A percentile compares a stretch with the other conserved stretches of the same genome.
Conservation (phyloP, 306 rosid genomes). For the Biancaea sappan region DNA sequence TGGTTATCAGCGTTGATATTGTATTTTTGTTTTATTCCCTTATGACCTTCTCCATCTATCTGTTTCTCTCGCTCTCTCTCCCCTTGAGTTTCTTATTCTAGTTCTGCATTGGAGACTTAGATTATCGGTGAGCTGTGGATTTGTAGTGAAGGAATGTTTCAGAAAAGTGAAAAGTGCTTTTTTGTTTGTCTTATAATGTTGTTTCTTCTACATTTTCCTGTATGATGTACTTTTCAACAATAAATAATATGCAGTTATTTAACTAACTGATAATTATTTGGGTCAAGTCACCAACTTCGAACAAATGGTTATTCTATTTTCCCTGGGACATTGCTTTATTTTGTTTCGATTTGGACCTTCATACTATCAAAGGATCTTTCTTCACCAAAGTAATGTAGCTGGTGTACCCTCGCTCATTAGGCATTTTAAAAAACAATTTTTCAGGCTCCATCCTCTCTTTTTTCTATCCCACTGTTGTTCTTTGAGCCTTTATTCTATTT, state of each 20-base stretch:
- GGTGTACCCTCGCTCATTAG: background rate
- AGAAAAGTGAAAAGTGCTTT: too few relatives aligned
- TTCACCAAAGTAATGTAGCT: background rate
- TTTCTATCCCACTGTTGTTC: too few relatives aligned
- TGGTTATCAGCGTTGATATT: background rate
- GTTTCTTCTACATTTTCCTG: too few relatives aligned
- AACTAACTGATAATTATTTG: too few relatives aligned
- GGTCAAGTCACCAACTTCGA: too few relatives aligned
- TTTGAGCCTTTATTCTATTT: background rate
- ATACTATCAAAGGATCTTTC: background rate
- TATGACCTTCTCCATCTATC: background rate
- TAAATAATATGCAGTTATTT: too few relatives aligned
- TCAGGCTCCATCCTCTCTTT: background rate
- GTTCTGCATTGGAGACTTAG: background rate
- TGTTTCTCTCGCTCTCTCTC: background rate
- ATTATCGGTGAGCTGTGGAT: too few relatives aligned
- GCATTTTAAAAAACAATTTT: background rate
- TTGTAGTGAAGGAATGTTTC: too few relatives aligned
- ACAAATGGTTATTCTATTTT: background rate
- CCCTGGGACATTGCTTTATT: background rate
- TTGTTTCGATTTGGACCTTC: background rate
- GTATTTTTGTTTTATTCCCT: background rate
- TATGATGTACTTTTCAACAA: too few relatives aligned
- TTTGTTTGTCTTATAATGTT: too few relatives aligned
- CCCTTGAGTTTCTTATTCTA: conserved; percentile 12